These are phyloP conservation scores for Nemania diffusa DNA, from an alignment of 2,329 filamentous ascomycete genomes.

Conservation along the genomic window DNA sequence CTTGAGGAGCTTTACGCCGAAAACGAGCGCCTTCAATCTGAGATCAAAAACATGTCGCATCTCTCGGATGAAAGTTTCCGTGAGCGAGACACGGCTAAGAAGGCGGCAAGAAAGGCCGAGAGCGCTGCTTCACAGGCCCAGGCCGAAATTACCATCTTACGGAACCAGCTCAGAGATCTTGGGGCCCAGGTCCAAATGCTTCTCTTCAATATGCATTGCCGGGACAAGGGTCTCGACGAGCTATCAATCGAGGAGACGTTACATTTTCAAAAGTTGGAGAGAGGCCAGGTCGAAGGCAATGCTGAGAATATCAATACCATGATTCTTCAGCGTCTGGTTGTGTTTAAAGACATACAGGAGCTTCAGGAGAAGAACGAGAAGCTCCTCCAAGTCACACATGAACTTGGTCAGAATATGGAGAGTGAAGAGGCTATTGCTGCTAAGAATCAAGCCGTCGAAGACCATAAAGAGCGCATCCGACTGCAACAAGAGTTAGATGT, in stretches of 20 bases:
- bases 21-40: conserved; percentile 79
- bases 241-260: conserved; percentile 77
- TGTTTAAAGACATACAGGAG: conserved; percentile 86
- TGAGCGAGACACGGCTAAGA: conserved; percentile 81
- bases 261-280: conserved; percentile 80
- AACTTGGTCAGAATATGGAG: conserved; percentile 89
- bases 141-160: conserved; percentile 80
- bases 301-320: conserved; percentile 85
- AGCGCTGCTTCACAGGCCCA: conserved; percentile 72
- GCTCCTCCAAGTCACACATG: conserved; percentile 81
- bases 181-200: conserved; percentile 91
- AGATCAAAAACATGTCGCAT: conserved; percentile 85
- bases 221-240: conserved; percentile 79
- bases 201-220: conserved; percentile 84
- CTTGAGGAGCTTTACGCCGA: conserved; percentile 86
- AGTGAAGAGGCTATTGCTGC: conserved; percentile 82
- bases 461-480: conserved; percentile 77
- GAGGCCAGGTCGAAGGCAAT: conserved; percentile 78
- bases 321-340: conserved; percentile 88
- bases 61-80: conserved; percentile 84
- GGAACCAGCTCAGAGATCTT: conserved; percentile 87
- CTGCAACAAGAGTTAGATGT: conserved; percentile 78
- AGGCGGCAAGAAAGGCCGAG: conserved; percentile 81
- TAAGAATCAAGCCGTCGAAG: conserved; percentile 70
- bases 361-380: conserved; percentile 90